Evolutionary conservation across 495 filamentous ascomycete species (phyloP), one percentile per base, ranked within the genome.

Genomic region (Hapsidospora chrysogenum): DNA sequence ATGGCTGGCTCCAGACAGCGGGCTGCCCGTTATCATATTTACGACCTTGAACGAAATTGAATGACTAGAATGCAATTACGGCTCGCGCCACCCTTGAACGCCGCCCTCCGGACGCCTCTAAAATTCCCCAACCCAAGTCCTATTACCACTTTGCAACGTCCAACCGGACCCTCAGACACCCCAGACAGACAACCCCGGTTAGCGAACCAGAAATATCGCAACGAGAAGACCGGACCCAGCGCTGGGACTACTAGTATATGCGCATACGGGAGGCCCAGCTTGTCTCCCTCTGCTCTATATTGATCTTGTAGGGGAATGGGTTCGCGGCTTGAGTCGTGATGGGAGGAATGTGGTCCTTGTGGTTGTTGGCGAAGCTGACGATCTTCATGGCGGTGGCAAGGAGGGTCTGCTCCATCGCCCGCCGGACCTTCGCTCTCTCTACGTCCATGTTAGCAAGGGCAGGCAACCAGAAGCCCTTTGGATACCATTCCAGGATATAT

Each of bases 281-380:
- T 3, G 43, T 34, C 15, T 65, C 63, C 29, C 79, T 75, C 11
- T 80, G 82, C 42, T 87, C 85, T 22, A 96, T 67, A 16, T 82
- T 65, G 49, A 97, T 92, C 41, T 81, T 74, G 52, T 93, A 96
- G 3, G 89, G 87, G 51, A 97, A 97, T 0, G 92, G 86, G 49
- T 96, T 96, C 31, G 75, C 63, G 20, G 94, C 85, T 46, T 73
- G 86, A 6, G 82, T 87, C 17, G 85, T 95, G 39, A 97, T 96
- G 31, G 89, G 92, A 19, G 89, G 89, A 47, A 97, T 94, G 57
- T 97, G 89, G 48, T 93, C 84, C 53, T 92, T 93, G 46, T 93
- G 80, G 9, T 66, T 56, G 53, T 92, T 92, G 41, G 82, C 89
- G 20, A 76, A 75, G 31, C 70, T 74, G 15, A 95, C 66, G 42